Evolutionary conservation across 768 basidiomycete species (phyloP).

Genomic region (Termitomyces sp.): DNA sequence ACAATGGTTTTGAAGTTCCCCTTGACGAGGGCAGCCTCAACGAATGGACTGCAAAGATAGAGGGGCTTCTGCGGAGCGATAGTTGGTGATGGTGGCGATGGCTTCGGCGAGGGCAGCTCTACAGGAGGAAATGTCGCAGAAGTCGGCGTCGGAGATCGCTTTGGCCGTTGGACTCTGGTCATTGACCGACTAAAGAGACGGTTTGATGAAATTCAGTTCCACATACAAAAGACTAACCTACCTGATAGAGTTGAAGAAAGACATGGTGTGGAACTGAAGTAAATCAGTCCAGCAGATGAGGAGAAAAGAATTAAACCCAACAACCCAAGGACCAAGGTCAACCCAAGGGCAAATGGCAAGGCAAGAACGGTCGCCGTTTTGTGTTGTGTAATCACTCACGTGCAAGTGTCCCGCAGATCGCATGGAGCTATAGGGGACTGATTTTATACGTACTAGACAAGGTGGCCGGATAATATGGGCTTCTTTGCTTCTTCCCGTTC

Average conservation of each 20-base stretch:
- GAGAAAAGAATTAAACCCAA: not conserved
- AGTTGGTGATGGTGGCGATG: conserved; percentile 33
- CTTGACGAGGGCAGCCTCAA: conserved; percentile 94
- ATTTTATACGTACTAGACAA: too few species aligned
- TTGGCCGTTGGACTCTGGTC: conserved; percentile 66
- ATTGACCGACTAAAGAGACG: conserved; percentile 81
- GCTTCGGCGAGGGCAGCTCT: conserved; percentile 33
- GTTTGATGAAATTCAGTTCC: not conserved
- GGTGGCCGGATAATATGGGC: too few species aligned
- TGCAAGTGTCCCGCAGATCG: not conserved
- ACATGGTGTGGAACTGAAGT: conserved; percentile 46
- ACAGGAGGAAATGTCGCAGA: conserved; percentile 51
- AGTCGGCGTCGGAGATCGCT: conserved; percentile 72
- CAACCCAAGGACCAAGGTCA: conserved; percentile 1
- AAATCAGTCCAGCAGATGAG: conserved; percentile 23
- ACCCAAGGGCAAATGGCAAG: too few species aligned
- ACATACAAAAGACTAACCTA: conserved; percentile 26
- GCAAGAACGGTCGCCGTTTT: too few species aligned
- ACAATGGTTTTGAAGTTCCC: conserved; percentile 99
- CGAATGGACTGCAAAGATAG: conserved; percentile 93
- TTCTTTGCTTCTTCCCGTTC: too few species aligned
- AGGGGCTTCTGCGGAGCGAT: conserved; percentile 51
- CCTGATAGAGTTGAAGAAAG: conserved; percentile 83
- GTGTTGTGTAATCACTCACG: not conserved
- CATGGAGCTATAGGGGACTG: not conserved